Conservation (phyloP, 176 grass and related monocot species). For the Oryza australiensis region DNA sequence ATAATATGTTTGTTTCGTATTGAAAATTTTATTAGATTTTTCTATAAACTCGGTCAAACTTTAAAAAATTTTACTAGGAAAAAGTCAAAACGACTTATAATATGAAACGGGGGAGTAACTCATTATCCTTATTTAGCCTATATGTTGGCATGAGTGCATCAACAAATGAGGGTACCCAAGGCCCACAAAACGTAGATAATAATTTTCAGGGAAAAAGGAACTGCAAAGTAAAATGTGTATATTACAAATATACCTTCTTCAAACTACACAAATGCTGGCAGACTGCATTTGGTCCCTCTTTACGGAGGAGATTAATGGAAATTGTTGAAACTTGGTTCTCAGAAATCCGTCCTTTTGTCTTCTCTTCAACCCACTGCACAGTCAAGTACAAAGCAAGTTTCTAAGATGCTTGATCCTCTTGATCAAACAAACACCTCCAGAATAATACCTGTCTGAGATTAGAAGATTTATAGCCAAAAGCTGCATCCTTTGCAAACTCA, state of each 20-base stretch:
- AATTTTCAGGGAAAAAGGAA: slow-evolving; percentile 6
- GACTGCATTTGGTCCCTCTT: slow-evolving; percentile 82
- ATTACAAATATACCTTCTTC: slow-evolving; percentile 60
- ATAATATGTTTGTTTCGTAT: too few species aligned
- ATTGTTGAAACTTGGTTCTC: slow-evolving; percentile 79
- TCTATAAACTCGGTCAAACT: too few species aligned
- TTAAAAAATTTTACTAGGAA: too few species aligned
- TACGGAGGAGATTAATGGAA: slow-evolving; percentile 81
- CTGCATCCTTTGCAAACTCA: slow-evolving; percentile 92
- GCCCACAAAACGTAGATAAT: background rate
- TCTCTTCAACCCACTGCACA: slow-evolving; percentile 93
- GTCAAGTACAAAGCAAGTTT: slow-evolving; percentile 36
- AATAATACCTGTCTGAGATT: slow-evolving; percentile 90
- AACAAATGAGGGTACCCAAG: slow-evolving; percentile 1
- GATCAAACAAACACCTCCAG: slow-evolving; percentile 2
- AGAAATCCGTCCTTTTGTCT: slow-evolving; percentile 65
- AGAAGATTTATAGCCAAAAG: slow-evolving; percentile 97
- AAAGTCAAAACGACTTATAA: too few species aligned
- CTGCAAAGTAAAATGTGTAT: slow-evolving; percentile 20
- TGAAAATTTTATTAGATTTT: too few species aligned
- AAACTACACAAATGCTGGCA: slow-evolving; percentile 71
- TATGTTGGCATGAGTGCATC: slow-evolving; percentile 27
- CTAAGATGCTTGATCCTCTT: background rate
- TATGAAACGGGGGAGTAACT: too few species aligned
- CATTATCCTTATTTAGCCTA: slow-evolving; percentile 11